These are phyloP conservation scores for Candolleomyces eurysporus DNA, from an alignment of 768 basidiomycete species.

Conservation along the genomic window DNA sequence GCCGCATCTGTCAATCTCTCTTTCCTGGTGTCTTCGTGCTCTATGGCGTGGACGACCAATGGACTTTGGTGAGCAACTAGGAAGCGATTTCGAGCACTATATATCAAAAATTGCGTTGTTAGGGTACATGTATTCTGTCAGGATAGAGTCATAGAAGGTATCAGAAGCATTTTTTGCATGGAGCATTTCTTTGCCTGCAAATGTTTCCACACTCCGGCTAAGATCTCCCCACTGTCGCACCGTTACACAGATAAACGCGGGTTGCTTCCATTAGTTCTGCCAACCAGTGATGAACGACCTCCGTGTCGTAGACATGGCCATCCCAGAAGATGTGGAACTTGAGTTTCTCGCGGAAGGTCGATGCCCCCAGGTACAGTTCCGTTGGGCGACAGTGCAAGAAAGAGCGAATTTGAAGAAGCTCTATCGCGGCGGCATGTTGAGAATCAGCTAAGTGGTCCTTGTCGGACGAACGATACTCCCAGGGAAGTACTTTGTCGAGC, in stretches of 20 bases:
- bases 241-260: constrained; percentile 26
- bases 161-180: too few relatives aligned
- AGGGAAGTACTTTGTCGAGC: constrained; percentile 35
- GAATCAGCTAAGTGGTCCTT: not conserved
- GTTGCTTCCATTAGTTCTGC: constrained; percentile 36
- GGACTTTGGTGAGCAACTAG: too few relatives aligned
- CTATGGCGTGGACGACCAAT: too few relatives aligned
- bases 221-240: too few relatives aligned
- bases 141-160: too few relatives aligned
- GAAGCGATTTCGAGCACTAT: too few relatives aligned
- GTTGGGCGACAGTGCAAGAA: constrained; percentile 41
- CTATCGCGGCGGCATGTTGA: not conserved
- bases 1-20: too few relatives aligned
- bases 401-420: constrained; percentile 10
- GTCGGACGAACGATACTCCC: constrained; percentile 28
- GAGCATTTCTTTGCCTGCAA: too few relatives aligned
- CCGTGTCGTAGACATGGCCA: constrained; percentile 42
- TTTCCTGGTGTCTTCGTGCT: too few relatives aligned
- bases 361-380: constrained; percentile 48
- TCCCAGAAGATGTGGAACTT: constrained; percentile 39
- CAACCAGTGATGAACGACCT: constrained; percentile 45
- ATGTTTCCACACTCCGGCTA: too few relatives aligned
- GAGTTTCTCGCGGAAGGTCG: constrained; percentile 30
- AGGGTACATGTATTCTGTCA: too few relatives aligned
- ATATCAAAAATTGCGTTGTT: too few relatives aligned